These are phyloP conservation scores for Lotmaria passim DNA, from an alignment of 208 protist genomes.

Conservation along the genomic window DNA sequence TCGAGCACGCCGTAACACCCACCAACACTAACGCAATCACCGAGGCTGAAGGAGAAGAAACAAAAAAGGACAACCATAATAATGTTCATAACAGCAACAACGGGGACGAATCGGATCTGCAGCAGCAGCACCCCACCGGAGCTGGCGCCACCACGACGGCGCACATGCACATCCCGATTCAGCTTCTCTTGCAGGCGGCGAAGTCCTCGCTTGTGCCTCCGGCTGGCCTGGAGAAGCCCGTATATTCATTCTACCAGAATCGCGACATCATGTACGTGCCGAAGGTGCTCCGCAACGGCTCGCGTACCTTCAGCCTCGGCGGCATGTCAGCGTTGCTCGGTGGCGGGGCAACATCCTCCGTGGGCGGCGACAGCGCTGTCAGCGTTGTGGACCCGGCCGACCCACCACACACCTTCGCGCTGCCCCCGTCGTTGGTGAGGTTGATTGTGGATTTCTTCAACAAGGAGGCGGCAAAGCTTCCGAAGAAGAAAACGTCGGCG, in stretches of 20 bases:
- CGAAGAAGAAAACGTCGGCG: constrained; percentile 56
- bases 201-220: constrained; percentile 39
- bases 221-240: constrained; percentile 29
- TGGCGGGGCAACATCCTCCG: background rate
- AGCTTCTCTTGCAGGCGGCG: constrained; percentile 51
- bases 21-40: background rate
- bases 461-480: constrained; percentile 50
- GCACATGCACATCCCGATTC: constrained; percentile 29
- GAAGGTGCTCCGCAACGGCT: constrained; percentile 67
- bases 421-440: constrained; percentile 60
- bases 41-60: background rate
- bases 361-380: constrained; percentile 10
- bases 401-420: constrained; percentile 55
- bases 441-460: constrained; percentile 76
- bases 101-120: background rate
- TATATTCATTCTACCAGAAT: constrained; percentile 71
- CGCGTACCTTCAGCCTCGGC: constrained; percentile 66
- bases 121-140: background rate
- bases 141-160: background rate
- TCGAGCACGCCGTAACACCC: constrained; percentile 25
- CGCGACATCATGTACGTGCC: constrained; percentile 77
- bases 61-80: background rate
- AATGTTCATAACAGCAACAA: too few relatives aligned
- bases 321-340: constrained; percentile 31
- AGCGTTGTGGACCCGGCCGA: constrained; percentile 35